Base-by-base conservation (phyloP, 2,329 filamentous ascomycete species). In the Cercospora canescens region DNA sequence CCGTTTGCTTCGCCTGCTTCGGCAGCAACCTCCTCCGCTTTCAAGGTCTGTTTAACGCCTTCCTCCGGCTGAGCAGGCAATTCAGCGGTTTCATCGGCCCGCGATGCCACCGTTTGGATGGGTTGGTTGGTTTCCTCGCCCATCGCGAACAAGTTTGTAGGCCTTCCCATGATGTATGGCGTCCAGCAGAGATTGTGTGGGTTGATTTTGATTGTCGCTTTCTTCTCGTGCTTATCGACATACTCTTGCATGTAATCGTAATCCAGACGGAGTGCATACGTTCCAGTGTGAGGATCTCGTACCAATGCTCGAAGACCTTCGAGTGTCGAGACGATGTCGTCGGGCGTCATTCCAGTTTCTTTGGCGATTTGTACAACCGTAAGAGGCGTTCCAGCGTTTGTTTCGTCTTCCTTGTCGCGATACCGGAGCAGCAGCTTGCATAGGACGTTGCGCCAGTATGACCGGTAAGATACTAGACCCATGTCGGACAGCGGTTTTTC, bases 401-500 rank as follows among this genome's bases (percentile, higher is more conserved):
- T 66, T 30, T 72, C 67, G 35, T 62, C 60, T 41, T 74, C 73
- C 39, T 67, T 68, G 1, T 79, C 79, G 66, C 85, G 87, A 68
- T 87, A 85, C 55, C 89, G 80, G 39, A 94, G 82, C 6, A 99
- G 84, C 72, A 97, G 92, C 68, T 91, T 90, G 76, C 94, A 97
- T 62, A 99, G 82, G 2, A 96, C 85, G 9, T 97, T 83, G 21
- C 95, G 90, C 95, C 95, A 99, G 78, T 99, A 99, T 74, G 96
- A 97, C 52, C 95, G 89, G 77, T 99, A 99, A 1, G 94, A 98
- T 4, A 98, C 94, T 41, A 99, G 81, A 3, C 95, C 95, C 93
- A 99, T 97, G 76, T 99, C 95, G 0, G 95, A 98, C 3, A 99
- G 85, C 0, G 95, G 95, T 79, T 99, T 99, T 78, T 99, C 95